Conservation (phyloP, 179 eudicot genomes). For the Patellifolia procumbens region DNA sequence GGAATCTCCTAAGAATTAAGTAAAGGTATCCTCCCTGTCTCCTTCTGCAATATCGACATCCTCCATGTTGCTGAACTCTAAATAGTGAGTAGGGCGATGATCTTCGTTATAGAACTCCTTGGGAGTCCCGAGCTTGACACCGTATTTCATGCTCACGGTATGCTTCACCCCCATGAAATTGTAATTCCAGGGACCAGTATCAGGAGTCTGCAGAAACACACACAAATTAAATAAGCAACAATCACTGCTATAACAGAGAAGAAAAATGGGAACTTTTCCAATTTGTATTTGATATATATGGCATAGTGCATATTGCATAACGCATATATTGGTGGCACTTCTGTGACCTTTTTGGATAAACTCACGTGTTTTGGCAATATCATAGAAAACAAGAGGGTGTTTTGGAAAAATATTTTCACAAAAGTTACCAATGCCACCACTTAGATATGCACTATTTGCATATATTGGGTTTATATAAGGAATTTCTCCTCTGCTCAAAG, state of each 20-base stretch:
- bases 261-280: no score
- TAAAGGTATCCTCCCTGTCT: conserved; percentile 83
- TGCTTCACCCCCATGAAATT: conserved; percentile 99
- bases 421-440: no score
- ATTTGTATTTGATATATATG: no score
- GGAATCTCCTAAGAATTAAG: conserved; percentile 24
- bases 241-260: not conserved
- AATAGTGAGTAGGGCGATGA: conserved; percentile 83
- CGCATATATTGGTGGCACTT: no score
- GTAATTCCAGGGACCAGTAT: conserved; percentile 93
- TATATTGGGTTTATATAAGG: no score
- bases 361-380: no score
- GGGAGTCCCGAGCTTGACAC: conserved; percentile 87
- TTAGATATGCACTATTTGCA: no score
- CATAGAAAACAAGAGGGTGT: no score
- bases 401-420: no score
- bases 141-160: conserved; percentile 75
- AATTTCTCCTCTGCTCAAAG: not conserved
- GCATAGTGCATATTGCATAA: no score
- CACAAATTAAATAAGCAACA: not conserved
- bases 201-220: conserved; percentile 58
- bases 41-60: conserved; percentile 74
- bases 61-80: conserved; percentile 84
- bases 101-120: conserved; percentile 85
- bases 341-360: no score